Percentiles rank a stretch among this genome's conserved stretches.
phyloP scores from a whole-genome alignment of 2,329 filamentous ascomycete genomes.

The Neurospora sp. region DNA sequence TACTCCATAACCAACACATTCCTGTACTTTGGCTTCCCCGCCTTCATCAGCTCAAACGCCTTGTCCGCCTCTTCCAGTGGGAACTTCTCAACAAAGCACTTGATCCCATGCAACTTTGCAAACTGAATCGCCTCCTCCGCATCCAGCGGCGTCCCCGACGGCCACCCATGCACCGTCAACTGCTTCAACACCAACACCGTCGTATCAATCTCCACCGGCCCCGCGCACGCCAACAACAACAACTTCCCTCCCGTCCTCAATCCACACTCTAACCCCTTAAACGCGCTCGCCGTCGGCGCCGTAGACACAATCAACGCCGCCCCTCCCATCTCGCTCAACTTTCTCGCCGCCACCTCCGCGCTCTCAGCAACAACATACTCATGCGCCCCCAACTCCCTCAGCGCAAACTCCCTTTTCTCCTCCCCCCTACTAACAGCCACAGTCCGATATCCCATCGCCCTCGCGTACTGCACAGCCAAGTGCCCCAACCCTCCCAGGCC shows the following conservation, averaged over 20 bases:
- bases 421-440: constrained; percentile 54
- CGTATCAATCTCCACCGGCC: constrained; percentile 34
- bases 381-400: constrained; percentile 44
- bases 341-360: constrained; percentile 35
- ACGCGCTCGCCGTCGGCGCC: constrained; percentile 47
- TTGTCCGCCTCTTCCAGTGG: constrained; percentile 40
- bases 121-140: constrained; percentile 59
- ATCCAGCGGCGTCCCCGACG: constrained; percentile 53
- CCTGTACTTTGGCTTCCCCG: constrained; percentile 8
- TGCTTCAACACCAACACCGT: constrained; percentile 36
- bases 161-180: constrained; percentile 51
- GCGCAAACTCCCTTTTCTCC: constrained; percentile 58
- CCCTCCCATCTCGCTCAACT: constrained; percentile 44
- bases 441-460: constrained; percentile 65
- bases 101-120: constrained; percentile 48
- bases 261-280: constrained; percentile 42
- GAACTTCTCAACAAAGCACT: constrained; percentile 57
- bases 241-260: constrained; percentile 47
- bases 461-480: constrained; percentile 65
- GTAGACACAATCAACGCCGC: constrained; percentile 53
- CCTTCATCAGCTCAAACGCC: constrained; percentile 24
- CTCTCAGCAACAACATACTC: constrained; percentile 48
- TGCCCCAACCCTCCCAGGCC: constrained; percentile 70
- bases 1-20: constrained; percentile 7
- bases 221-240: constrained; percentile 45